These are phyloP conservation scores for Rubia yunnanensis DNA, from an alignment of 257 asterid species.

Conservation along the genomic window DNA sequence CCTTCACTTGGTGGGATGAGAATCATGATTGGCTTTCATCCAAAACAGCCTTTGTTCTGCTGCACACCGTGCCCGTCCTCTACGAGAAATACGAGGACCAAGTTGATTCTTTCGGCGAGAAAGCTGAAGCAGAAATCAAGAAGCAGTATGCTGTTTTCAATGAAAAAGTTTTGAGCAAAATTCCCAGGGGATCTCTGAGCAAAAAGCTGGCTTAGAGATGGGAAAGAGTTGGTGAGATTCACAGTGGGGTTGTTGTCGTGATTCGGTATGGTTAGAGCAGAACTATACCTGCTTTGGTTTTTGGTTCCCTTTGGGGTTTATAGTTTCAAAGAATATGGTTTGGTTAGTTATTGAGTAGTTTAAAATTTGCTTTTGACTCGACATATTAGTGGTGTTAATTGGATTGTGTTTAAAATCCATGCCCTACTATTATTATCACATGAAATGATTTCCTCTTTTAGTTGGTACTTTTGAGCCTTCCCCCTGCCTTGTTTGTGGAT, in stretches of 20 bases:
- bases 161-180: conserved; percentile 65
- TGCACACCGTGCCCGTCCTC: conserved; percentile 72
- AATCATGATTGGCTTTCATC: neutral
- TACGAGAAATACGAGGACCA: conserved; percentile 76
- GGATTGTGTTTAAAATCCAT: conserved; percentile 7
- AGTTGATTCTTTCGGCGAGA: conserved; percentile 82
- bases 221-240: conserved; percentile 13
- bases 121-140: conserved; percentile 71
- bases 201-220: conserved; percentile 45
- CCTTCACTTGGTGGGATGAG: neutral
- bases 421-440: conserved; percentile 7
- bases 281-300: conserved; percentile 17
- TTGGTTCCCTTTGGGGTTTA: conserved; percentile 27
- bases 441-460: neutral
- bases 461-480: neutral
- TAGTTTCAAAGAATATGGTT: conserved; percentile 14
- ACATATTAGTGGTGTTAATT: neutral
- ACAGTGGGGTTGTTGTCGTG: conserved; percentile 22
- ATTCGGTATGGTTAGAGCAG: conserved; percentile 24
- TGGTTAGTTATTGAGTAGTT: conserved; percentile 21
- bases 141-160: conserved; percentile 69
- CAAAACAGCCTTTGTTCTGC: conserved; percentile 43
- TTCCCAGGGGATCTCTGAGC: conserved; percentile 53
- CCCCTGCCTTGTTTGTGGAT: no score
- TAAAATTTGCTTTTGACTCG: conserved; percentile 2